Conservation (phyloP, 345 rosid species). For the Citrus sp. region DNA sequence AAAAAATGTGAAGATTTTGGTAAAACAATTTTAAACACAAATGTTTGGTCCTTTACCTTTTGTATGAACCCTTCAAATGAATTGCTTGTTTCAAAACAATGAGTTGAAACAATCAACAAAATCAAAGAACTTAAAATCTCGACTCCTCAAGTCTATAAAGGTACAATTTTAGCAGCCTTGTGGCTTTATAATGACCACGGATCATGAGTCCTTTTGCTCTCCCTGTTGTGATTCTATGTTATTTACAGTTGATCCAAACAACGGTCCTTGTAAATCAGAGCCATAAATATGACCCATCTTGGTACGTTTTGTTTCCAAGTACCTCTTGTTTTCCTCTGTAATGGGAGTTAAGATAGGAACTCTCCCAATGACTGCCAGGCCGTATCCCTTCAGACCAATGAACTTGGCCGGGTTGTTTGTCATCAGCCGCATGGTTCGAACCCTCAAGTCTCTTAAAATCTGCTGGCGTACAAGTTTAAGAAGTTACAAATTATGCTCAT, state of each 20-base stretch:
- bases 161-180: background rate
- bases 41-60: background rate
- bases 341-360: conserved; percentile 79
- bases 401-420: conserved; percentile 94
- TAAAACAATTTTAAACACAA: no score
- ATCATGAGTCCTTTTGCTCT: background rate
- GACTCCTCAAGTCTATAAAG: background rate
- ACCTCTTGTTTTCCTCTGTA: conserved; percentile 76
- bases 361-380: conserved; percentile 75
- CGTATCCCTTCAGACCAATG: conserved; percentile 76
- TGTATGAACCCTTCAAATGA: background rate
- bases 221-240: conserved; percentile 13
- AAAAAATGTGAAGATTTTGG: background rate
- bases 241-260: conserved; percentile 26
- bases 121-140: conserved; percentile 3
- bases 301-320: conserved; percentile 75
- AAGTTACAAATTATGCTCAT: background rate
- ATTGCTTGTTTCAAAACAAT: background rate
- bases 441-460: conserved; percentile 78
- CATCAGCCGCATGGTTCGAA: conserved; percentile 79
- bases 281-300: conserved; percentile 90
- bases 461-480: conserved; percentile 18
- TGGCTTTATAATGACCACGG: background rate
- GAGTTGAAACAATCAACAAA: background rate
- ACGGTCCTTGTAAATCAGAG: conserved; percentile 55